Percentiles rank a stretch among this genome's conserved stretches.
These are phyloP conservation scores for Tuber melanosporum DNA, from an alignment of 495 filamentous ascomycete species.

Conservation along the genomic window DNA sequence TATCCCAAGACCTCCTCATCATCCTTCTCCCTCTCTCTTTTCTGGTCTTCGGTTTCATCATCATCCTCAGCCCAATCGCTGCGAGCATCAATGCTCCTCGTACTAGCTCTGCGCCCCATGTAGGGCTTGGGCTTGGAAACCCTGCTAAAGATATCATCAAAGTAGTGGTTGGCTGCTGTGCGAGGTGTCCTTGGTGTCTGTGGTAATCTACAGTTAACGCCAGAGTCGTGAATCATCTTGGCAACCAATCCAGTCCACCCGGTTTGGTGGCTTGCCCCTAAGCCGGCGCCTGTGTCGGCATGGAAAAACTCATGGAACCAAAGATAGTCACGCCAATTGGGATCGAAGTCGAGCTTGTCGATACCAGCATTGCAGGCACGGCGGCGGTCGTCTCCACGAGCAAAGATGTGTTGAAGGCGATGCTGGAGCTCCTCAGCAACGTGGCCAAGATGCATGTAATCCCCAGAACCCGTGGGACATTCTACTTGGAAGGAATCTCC, in stretches of 20 bases:
- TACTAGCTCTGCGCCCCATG: constrained; percentile 69
- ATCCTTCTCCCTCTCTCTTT: constrained; percentile 48
- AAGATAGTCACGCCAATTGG: constrained; percentile 84
- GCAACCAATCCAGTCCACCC: constrained; percentile 97
- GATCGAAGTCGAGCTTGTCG: constrained; percentile 79
- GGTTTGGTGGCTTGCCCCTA: constrained; percentile 90
- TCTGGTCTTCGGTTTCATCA: constrained; percentile 39
- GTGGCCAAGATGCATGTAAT: constrained; percentile 91
- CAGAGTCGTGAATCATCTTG: constrained; percentile 94
- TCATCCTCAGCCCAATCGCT: constrained; percentile 62
- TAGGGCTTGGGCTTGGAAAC: constrained; percentile 46
- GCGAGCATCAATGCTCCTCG: constrained; percentile 78
- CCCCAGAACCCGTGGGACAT: constrained; percentile 87
- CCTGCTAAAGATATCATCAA: constrained; percentile 78
- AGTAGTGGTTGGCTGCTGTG: constrained; percentile 80
- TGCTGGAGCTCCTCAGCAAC: constrained; percentile 97
- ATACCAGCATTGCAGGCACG: constrained; percentile 77
- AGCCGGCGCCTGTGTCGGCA: constrained; percentile 77
- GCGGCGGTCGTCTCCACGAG: constrained; percentile 71
- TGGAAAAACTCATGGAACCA: constrained; percentile 99
- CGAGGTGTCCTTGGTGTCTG: constrained; percentile 85
- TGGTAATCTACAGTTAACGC: constrained; percentile 82
- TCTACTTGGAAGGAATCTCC: constrained; percentile 81
- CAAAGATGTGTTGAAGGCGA: constrained; percentile 84
- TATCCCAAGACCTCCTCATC: constrained; percentile 64